Base-by-base conservation (phyloP, 768 basidiomycete species). In the Suillus subluteus region DNA sequence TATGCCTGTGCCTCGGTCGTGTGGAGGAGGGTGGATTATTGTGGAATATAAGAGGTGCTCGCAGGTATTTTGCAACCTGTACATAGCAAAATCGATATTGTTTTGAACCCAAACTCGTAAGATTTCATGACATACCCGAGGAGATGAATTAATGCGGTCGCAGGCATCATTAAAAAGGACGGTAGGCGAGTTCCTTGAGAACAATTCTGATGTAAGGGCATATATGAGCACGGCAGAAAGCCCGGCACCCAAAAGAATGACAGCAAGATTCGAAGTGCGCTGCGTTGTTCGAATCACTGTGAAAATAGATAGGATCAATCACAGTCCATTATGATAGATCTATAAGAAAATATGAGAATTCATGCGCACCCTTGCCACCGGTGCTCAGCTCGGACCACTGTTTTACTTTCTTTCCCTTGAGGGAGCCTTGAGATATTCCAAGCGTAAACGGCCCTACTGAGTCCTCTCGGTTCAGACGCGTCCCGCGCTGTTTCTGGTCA, bases 161-260 rank as follows among this genome's bases (percentile, higher is more conserved):
- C 86, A 87, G 32, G 85, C 83, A 46, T 85, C 82, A 50, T 85
- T 86, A 72, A 94, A 93, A 40, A 95, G 78, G 35, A 92, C 91
- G 5, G 93, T 93, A 6, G 94, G 91, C 35, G 92, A 94, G 74
- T 95, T 95, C 74, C 86, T 88, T n/a, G 94, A 93, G 75, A 94
- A 93, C 8, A 95, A 81, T 73, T 95, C 94, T 8, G 93, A 90
- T 18, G 90, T 89, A 40, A 95, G 82, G 26, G 91, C 91, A 73
- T 94, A 95, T 32, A 76, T 79, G 43, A 95, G 84, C 46, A 95
- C 83, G 8, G 86, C 85, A 38, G 92, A 91, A 32, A 95, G 80
- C 21, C 91, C 90, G 6, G 92, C 94, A n/a, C 94, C 94, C 38
- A 94, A 79, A 21, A 95, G 73, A 64, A 87, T 86, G 50, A 88